Conservation (phyloP, 768 basidiomycete species). For the Collybia mongolica region DNA sequence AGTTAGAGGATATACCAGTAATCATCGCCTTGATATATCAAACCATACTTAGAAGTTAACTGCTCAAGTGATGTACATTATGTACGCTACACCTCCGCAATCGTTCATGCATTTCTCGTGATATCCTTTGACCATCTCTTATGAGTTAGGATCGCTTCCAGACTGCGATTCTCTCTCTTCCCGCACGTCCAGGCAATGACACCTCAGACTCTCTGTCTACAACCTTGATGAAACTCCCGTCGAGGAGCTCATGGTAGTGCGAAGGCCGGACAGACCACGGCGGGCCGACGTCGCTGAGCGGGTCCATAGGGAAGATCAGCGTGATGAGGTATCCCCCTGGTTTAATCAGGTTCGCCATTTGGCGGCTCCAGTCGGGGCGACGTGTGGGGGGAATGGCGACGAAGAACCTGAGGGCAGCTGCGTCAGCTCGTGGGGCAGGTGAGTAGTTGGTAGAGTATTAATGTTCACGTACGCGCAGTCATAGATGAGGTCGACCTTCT, state of each 20-base stretch:
- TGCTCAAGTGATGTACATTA: too few relatives aligned
- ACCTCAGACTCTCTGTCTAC: slow-evolving; percentile 47
- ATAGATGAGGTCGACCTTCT: slow-evolving; percentile 55
- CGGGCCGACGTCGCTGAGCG: slow-evolving; percentile 46
- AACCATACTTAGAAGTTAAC: too few relatives aligned
- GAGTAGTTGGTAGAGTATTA: background rate
- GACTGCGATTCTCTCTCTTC: slow-evolving; percentile 51
- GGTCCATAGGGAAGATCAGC: slow-evolving; percentile 55
- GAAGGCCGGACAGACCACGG: slow-evolving; percentile 61
- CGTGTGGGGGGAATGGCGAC: slow-evolving; percentile 61
- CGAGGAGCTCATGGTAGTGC: slow-evolving; percentile 52
- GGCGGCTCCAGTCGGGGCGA: slow-evolving; percentile 54
- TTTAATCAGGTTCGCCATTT: slow-evolving; percentile 55
- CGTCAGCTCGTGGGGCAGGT: background rate
- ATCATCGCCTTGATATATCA: too few relatives aligned
- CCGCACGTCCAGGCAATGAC: slow-evolving; percentile 39
- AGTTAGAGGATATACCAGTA: too few relatives aligned
- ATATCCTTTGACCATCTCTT: background rate
- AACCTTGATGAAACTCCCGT: slow-evolving; percentile 50
- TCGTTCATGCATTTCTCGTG: too few relatives aligned
- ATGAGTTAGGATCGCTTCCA: slow-evolving; percentile 38
- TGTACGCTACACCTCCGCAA: too few relatives aligned
- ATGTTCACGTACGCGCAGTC: slow-evolving; percentile 59
- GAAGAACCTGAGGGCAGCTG: slow-evolving; percentile 51
- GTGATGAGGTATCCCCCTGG: slow-evolving; percentile 65